These are phyloP conservation scores for Mycotypha africana DNA, from an alignment of 371 early-diverging fungal genomes.

Conservation along the genomic window DNA sequence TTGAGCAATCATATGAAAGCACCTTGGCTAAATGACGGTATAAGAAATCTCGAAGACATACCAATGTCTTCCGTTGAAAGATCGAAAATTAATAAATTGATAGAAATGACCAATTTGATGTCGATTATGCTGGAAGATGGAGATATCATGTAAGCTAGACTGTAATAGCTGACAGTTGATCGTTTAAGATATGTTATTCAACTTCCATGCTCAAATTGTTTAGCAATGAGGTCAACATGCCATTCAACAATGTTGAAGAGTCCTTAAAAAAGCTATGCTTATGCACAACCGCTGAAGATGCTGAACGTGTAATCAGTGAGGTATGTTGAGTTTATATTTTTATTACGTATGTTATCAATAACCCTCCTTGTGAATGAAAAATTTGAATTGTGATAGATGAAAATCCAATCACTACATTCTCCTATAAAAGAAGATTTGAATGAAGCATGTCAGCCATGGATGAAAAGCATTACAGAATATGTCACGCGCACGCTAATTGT, in stretches of 20 bases:
- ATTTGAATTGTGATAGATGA: too few species aligned
- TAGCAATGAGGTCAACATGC: too few species aligned
- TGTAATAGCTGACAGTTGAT: neutral
- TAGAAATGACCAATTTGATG: neutral
- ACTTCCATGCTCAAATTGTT: too few species aligned
- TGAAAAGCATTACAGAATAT: neutral
- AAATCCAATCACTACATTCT: neutral
- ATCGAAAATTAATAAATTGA: neutral
- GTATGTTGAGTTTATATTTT: neutral
- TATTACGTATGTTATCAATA: too few species aligned
- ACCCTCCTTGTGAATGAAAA: too few species aligned
- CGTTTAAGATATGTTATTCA: too few species aligned
- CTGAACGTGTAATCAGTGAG: neutral
- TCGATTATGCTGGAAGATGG: neutral
- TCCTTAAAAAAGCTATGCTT: neutral
- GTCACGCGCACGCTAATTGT: neutral
- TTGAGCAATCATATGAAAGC: neutral
- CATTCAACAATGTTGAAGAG: too few species aligned
- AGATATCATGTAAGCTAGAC: neutral
- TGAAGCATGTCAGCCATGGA: neutral
- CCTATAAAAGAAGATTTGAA: neutral
- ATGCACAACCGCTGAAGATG: neutral
- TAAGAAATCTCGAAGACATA: too few species aligned
- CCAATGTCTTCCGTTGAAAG: neutral
- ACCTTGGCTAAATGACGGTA: slow-evolving; percentile 2